phyloP scores from a whole-genome alignment of 345 rosid species.

The Citrus hindsii region DNA sequence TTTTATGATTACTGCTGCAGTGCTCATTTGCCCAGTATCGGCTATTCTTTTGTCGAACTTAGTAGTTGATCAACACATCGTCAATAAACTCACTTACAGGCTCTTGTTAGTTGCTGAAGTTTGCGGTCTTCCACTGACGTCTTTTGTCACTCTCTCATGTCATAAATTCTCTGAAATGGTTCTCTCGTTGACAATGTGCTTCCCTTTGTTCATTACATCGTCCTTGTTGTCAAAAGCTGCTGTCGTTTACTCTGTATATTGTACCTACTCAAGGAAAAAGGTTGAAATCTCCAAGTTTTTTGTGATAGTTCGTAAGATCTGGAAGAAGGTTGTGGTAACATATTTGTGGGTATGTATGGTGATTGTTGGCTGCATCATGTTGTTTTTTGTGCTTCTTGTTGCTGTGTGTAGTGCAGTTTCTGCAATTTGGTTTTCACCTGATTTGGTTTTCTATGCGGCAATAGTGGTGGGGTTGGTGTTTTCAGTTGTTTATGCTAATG shows the following conservation, averaged over 20 bases:
- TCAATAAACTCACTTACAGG: slow-evolving; percentile 50
- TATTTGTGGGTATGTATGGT: slow-evolving; percentile 69
- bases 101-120: slow-evolving; percentile 68
- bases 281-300: slow-evolving; percentile 49
- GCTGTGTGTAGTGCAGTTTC: slow-evolving; percentile 50
- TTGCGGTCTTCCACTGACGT: slow-evolving; percentile 64
- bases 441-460: slow-evolving; percentile 52
- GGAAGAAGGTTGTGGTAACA: slow-evolving; percentile 63
- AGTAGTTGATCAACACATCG: slow-evolving; percentile 62
- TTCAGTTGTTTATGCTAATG: slow-evolving; percentile 82
- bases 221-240: slow-evolving; percentile 67
- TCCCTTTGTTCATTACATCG: slow-evolving; percentile 69
- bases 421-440: slow-evolving; percentile 51
- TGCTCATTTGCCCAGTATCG: slow-evolving; percentile 81
- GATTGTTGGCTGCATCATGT: slow-evolving; percentile 55
- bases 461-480: slow-evolving; percentile 54
- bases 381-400: slow-evolving; percentile 62
- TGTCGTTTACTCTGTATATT: slow-evolving; percentile 75
- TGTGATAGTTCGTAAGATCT: slow-evolving; percentile 43
- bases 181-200: slow-evolving; percentile 64
- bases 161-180: slow-evolving; percentile 64
- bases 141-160: slow-evolving; percentile 62
- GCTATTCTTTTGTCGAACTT: slow-evolving; percentile 64
- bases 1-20: slow-evolving; percentile 55
- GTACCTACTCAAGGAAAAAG: slow-evolving; percentile 60